A percentile compares a stretch with the other conserved stretches of the same genome.
Conservation (phyloP, 2,329 filamentous ascomycete genomes). For the Hymenoscyphus albidus region DNA sequence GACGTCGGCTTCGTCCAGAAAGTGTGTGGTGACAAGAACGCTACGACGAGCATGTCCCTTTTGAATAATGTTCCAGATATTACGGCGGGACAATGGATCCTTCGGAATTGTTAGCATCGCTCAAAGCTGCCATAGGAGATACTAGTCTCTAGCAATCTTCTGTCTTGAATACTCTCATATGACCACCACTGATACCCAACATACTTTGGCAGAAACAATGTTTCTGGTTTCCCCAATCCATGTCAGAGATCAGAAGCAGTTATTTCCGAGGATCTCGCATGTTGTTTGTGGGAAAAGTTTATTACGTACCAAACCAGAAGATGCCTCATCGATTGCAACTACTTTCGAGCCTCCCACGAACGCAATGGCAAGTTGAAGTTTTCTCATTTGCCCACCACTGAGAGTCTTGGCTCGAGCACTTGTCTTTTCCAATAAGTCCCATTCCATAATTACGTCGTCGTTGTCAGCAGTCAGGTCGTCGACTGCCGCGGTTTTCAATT, state of each 20-base stretch:
- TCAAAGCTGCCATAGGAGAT: background rate
- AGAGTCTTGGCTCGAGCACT: slow-evolving; percentile 53
- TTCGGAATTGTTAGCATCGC: slow-evolving; percentile 12
- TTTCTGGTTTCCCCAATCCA: too few relatives aligned
- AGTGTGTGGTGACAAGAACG: slow-evolving; percentile 63
- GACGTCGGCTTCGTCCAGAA: slow-evolving; percentile 63
- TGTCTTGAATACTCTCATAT: too few relatives aligned
- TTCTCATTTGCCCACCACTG: slow-evolving; percentile 64
- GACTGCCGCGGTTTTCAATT: slow-evolving; percentile 47
- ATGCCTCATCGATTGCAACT: slow-evolving; percentile 64
- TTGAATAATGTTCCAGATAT: slow-evolving; percentile 66
- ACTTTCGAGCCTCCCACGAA: slow-evolving; percentile 62
- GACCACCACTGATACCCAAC: too few relatives aligned
- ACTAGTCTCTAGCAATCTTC: background rate
- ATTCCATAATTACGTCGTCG: slow-evolving; percentile 48
- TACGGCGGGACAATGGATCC: slow-evolving; percentile 60
- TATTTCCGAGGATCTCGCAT: too few relatives aligned
- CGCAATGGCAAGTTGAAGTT: slow-evolving; percentile 65
- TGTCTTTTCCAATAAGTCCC: slow-evolving; percentile 56
- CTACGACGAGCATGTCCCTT: slow-evolving; percentile 58
- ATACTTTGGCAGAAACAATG: too few relatives aligned
- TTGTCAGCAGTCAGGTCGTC: slow-evolving; percentile 44
- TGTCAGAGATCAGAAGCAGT: too few relatives aligned
- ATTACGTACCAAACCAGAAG: slow-evolving; percentile 47
- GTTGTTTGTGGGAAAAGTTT: too few relatives aligned